Base-by-base conservation (phyloP, 352 stramenopile species). In the Albugo candida region DNA sequence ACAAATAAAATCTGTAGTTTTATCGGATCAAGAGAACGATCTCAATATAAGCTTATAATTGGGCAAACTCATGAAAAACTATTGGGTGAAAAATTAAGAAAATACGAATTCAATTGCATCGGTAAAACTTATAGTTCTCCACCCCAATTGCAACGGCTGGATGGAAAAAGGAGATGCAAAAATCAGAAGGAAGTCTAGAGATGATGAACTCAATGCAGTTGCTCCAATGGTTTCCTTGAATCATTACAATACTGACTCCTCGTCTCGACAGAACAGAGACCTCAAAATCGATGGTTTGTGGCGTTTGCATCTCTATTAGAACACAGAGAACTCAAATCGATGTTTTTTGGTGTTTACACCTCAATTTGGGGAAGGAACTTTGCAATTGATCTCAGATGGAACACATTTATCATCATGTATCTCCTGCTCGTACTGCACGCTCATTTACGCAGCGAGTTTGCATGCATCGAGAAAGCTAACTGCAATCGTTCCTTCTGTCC, bases 401-500 rank as follows among this genome's bases (percentile, higher is more conserved):
- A 47, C 78, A 96, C 57, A 75, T 97, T 36, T 85, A 78, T 51
- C 76, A 95, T 37, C 75, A 98, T 19, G 83, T 97, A 21, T 81
- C 84, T 48, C 83, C 71, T 34, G 75, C 76, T 14, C 65, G 67
- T 21, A 63, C 77, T 19, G 81, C 85, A 35, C 65, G 68, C 31
- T 76, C 92, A 6, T 91, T 93, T 19, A 88, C 93, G 1, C 60
- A 70, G 16, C 65, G 63, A 13, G 97, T 93, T 52, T 57, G 84
- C 13, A 56, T 81, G 31, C 61, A 66, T 18, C 67, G 72, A 24
- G 67, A 77, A 51, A 71, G 81, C 44, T 84, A 73, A 10, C 65
- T 64, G 3, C 76, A 77, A 58, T 60, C 72, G 24, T 87, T 97
- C 36, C 97, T 92, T 11, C 67, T 98, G 0, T 98, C 97, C 65